A percentile compares a stretch with the other conserved stretches of the same genome.
Evolutionary conservation across 345 rosid species (phyloP).

Genomic region (Acer campestre): DNA sequence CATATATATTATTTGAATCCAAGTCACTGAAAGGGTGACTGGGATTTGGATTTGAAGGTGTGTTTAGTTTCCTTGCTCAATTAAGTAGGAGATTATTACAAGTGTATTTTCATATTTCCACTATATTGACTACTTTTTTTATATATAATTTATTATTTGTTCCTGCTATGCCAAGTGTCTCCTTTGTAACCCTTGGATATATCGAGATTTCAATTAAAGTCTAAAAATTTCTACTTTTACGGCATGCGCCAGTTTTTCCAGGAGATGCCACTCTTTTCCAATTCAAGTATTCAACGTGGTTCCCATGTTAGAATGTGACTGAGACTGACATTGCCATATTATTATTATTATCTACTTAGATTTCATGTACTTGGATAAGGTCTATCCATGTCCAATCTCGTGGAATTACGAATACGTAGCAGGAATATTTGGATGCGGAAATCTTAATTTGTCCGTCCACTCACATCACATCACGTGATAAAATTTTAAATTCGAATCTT

Average conservation of each 20-base stretch:
- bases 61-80: not conserved
- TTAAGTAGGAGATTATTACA: slow-evolving; percentile 12
- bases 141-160: not conserved
- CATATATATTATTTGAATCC: slow-evolving; percentile 20
- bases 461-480: no score
- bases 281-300: slow-evolving; percentile 3
- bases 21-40: not conserved
- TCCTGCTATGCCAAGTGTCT: slow-evolving; percentile 1
- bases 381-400: not conserved
- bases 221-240: slow-evolving; percentile 5
- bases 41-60: not conserved
- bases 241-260: slow-evolving; percentile 25
- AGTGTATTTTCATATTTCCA: slow-evolving; percentile 20
- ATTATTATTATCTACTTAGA: slow-evolving; percentile 8
- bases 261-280: not conserved
- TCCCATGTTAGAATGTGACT: slow-evolving; percentile 13
- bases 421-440: no score
- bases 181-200: not conserved
- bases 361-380: slow-evolving; percentile 32
- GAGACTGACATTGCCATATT: slow-evolving; percentile 4
- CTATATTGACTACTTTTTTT: not conserved
- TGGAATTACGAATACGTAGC: not conserved
- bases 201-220: not conserved
- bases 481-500: no score
- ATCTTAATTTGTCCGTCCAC: no score